Evolutionary conservation across 371 early-diverging fungal species (phyloP).

Genomic region (Mucor circinelloides): DNA sequence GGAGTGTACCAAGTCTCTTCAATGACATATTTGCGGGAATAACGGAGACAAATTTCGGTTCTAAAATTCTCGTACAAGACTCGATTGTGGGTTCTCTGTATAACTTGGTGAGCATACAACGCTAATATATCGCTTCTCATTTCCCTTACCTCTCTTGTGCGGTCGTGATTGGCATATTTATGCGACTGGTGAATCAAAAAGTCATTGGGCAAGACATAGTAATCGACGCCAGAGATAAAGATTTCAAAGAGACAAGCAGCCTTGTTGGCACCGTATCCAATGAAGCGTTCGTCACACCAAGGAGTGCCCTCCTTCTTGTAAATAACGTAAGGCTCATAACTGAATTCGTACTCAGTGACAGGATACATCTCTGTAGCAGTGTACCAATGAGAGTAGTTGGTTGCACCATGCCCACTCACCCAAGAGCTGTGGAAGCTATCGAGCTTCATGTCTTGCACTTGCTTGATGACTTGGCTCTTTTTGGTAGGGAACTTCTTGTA

Average conservation of each 20-base stretch:
- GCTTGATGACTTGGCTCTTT: constrained; percentile 36
- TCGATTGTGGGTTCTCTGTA: constrained; percentile 63
- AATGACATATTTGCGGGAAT: constrained; percentile 59
- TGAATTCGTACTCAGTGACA: constrained; percentile 53
- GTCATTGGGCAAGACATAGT: constrained; percentile 56
- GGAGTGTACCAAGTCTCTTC: constrained; percentile 53
- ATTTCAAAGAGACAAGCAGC: constrained; percentile 66
- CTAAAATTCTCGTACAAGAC: constrained; percentile 66
- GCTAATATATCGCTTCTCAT: too few relatives aligned
- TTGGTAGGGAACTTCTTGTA: constrained; percentile 45
- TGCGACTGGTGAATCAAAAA: constrained; percentile 64
- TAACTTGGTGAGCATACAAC: not conserved
- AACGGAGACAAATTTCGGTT: constrained; percentile 67
- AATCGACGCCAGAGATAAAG: constrained; percentile 60
- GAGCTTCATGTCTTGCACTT: constrained; percentile 38
- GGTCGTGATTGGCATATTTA: constrained; percentile 53
- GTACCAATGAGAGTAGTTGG: constrained; percentile 57
- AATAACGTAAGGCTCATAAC: constrained; percentile 61
- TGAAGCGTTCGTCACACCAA: constrained; percentile 67
- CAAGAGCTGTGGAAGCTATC: constrained; percentile 54
- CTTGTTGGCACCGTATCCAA: constrained; percentile 68
- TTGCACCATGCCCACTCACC: constrained; percentile 55
- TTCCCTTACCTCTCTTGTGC: constrained; percentile 58
- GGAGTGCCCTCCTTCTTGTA: constrained; percentile 52
- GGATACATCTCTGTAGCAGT: constrained; percentile 43